These are phyloP conservation scores for Pholiota molesta DNA, from an alignment of 768 basidiomycete genomes.

Conservation along the genomic window DNA sequence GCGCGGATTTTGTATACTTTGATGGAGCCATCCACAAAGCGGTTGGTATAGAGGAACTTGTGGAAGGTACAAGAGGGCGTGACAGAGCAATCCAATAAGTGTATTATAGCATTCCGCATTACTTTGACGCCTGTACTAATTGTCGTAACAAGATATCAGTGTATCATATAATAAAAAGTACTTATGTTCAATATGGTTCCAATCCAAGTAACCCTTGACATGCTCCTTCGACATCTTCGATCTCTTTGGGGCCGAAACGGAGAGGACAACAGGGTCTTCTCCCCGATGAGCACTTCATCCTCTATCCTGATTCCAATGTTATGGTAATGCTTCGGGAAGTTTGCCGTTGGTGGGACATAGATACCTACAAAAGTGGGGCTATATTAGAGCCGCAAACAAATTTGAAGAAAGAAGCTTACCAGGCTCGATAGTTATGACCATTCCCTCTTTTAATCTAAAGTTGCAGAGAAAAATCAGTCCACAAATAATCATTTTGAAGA, in stretches of 20 bases:
- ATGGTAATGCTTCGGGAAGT: conserved; percentile 88
- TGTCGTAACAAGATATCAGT: not conserved
- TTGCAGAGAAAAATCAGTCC: not conserved
- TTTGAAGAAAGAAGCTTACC: conserved; percentile 40
- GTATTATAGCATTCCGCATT: too few species aligned
- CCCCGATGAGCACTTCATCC: conserved; percentile 78
- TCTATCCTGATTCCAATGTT: conserved; percentile 93
- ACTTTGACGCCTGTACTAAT: not conserved
- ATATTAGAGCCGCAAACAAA: not conserved
- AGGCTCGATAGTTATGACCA: conserved; percentile 93
- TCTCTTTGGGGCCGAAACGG: conserved; percentile 80
- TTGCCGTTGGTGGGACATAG: conserved; percentile 80
- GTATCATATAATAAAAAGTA: not conserved
- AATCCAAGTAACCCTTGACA: conserved; percentile 74
- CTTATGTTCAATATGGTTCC: conserved; percentile 41
- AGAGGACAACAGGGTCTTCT: conserved; percentile 65
- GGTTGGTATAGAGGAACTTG: too few species aligned
- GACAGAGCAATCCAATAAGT: too few species aligned
- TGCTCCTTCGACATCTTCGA: conserved; percentile 78
- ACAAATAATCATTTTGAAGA: not conserved
- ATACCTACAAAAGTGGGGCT: conserved; percentile 50
- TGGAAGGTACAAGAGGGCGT: too few species aligned
- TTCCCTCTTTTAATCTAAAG: conserved; percentile 72
- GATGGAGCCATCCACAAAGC: not conserved
- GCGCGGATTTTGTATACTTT: not conserved